Percentiles rank a stretch among this genome's conserved stretches.
Evolutionary conservation across 2,329 filamentous ascomycete species (phyloP).

Genomic region (Aspergillus pseudoglaucus): DNA sequence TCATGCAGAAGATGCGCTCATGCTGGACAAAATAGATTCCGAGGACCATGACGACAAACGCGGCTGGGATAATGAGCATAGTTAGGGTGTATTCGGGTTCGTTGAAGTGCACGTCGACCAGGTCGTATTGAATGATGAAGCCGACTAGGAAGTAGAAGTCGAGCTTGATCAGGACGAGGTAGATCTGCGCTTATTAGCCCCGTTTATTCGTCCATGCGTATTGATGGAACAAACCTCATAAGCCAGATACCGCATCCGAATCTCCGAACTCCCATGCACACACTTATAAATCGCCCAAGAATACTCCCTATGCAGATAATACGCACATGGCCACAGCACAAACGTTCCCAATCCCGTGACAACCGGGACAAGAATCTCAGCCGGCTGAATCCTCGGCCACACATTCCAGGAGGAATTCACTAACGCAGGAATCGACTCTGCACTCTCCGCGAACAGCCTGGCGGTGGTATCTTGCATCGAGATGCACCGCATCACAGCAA

Average conservation of each 20-base stretch:
- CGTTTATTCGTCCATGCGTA: too few species aligned
- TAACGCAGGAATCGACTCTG: conserved; percentile 1
- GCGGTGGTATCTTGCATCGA: conserved; percentile 2
- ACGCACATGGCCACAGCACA: conserved; percentile 7
- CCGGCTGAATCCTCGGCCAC: conserved; percentile 9
- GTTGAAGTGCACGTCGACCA: conserved; percentile 14
- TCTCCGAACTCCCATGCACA: conserved; percentile 9
- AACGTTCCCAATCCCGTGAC: conserved; percentile 10
- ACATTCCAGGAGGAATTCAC: conserved; percentile 7
- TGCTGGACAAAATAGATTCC: conserved; percentile 9
- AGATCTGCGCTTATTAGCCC: conserved; percentile 7
- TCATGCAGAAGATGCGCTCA: conserved; percentile 6
- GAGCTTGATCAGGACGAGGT: conserved; percentile 12
- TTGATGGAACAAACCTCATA: conserved; percentile 7
- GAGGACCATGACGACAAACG: conserved; percentile 9
- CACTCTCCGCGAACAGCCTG: neutral
- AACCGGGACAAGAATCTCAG: conserved; percentile 7
- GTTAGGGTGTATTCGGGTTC: conserved; percentile 15
- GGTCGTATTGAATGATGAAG: conserved; percentile 14
- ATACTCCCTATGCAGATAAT: conserved; percentile 12
- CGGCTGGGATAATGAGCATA: conserved; percentile 9
- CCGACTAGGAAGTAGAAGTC: conserved; percentile 12
- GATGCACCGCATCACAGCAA: conserved; percentile 10
- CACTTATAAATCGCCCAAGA: conserved; percentile 13
- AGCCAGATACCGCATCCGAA: conserved; percentile 7